phyloP scores from a whole-genome alignment of 495 filamentous ascomycete species.

The Podospora pseudocomata region DNA sequence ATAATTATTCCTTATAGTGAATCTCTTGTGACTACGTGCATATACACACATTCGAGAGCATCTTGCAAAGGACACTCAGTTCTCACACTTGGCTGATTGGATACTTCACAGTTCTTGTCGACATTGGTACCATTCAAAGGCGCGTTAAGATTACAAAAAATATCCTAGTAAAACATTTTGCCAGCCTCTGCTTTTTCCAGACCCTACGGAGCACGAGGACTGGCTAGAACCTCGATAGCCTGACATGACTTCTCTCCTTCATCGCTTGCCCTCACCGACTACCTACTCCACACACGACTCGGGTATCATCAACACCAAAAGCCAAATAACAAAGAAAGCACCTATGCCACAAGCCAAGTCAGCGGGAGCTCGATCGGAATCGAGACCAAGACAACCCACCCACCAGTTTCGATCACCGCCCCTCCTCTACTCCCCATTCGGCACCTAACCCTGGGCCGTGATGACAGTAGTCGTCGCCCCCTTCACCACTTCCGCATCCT shows the following conservation, averaged over 20 bases:
- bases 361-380: background rate
- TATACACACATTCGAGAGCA: no score
- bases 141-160: background rate
- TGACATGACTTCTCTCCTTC: background rate
- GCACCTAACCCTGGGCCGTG: background rate
- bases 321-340: background rate
- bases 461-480: constrained; percentile 1
- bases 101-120: background rate
- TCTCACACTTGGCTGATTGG: no score
- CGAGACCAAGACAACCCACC: background rate
- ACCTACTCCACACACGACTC: background rate
- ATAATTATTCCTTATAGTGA: no score
- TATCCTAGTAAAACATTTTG: background rate
- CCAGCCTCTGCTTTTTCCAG: background rate
- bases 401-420: background rate
- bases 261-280: background rate
- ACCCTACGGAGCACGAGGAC: background rate
- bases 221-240: background rate
- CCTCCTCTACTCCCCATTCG: background rate
- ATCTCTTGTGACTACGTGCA: no score
- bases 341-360: background rate
- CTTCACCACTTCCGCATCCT: background rate
- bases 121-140: background rate
- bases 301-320: constrained; percentile 7
- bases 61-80: no score